Evolutionary conservation across 208 protist genomes (phyloP), one percentile per base, ranked within the genome.

Genomic region (Crithidia expoeki): DNA sequence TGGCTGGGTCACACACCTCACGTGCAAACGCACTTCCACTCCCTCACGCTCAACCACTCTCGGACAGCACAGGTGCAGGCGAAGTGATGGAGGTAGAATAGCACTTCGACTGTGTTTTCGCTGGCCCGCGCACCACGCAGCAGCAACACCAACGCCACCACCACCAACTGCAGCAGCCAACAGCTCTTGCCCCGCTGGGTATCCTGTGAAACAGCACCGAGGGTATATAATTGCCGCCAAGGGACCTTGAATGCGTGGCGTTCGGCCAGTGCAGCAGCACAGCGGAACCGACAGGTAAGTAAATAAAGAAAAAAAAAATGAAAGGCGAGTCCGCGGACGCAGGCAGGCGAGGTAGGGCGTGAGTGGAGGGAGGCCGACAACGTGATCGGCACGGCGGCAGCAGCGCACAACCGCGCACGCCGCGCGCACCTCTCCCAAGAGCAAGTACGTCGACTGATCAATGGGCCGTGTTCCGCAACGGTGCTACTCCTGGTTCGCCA

Each of bases 161-260:
- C 52, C 36, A 5, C 27, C 0, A 11, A n/a, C 10, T 16, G 19
- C 49, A 32, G 4, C 6, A n/a, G n/a, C n/a, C n/a, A n/a, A n/a
- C n/a, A n/a, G 44, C 23, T 79, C 74, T 84, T 52, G 74, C 74
- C 74, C 38, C 69, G 76, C 46, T 80, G 74, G 72, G 72, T 84
- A 80, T 81, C 65, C 64, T 72, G 28, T 74, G 67, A 55, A 84
- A 68, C 63, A 53, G 69, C 65, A 80, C 40, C 38, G 69, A 77
- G 38, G 34, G 33, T 53, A 57, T 74, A 76, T 78, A 81, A 51
- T 58, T 53, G 74, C 64, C 71, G 61, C 74, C 64, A 77, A 81
- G 75, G 65, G 66, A 69, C 59, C 80, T 77, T 74, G 32, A 63
- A 46, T 25, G 49, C 61, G 57, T 60, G 61, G 52, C 56, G 56